Evolutionary conservation across 306 rosid genomes (phyloP).

Genomic region (Gastrolobium bilobum): DNA sequence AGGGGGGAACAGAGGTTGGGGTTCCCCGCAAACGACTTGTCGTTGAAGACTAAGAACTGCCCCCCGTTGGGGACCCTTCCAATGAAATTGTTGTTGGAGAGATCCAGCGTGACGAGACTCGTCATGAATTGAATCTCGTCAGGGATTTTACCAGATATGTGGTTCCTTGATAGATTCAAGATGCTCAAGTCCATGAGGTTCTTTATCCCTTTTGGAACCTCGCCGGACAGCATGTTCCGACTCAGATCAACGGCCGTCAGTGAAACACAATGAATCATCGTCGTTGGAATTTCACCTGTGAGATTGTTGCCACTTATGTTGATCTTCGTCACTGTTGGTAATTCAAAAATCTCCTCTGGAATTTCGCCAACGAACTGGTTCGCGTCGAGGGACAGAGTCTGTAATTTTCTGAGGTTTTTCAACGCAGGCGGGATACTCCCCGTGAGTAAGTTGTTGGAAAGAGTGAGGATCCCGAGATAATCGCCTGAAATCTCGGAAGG

Average conservation of each 20-base stretch:
- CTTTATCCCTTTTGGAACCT: conserved; percentile 66
- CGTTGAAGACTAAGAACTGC: conserved; percentile 70
- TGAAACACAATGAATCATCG: conserved; percentile 58
- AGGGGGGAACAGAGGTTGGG: conserved; percentile 68
- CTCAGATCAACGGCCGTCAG: conserved; percentile 68
- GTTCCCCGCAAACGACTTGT: conserved; percentile 68
- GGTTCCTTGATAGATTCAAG: conserved; percentile 70
- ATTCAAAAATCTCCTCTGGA: conserved; percentile 57
- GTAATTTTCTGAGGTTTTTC: conserved; percentile 60
- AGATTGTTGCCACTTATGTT: conserved; percentile 75
- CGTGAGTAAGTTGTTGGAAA: conserved; percentile 64
- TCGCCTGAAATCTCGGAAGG: conserved; percentile 59
- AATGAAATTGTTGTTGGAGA: conserved; percentile 68
- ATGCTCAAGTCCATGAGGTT: conserved; percentile 58
- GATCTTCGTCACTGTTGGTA: conserved; percentile 46
- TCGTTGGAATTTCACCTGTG: conserved; percentile 61
- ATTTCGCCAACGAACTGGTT: conserved; percentile 68
- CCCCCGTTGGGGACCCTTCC: conserved; percentile 75
- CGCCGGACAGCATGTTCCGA: conserved; percentile 62
- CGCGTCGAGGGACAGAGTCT: conserved; percentile 58
- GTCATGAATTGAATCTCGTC: conserved; percentile 68
- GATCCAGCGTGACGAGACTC: conserved; percentile 75
- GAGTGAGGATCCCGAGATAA: conserved; percentile 54
- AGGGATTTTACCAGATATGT: conserved; percentile 63
- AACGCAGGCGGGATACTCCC: conserved; percentile 71